Evolutionary conservation across 2,329 filamentous ascomycete species (phyloP).

Genomic region (Talaromyces amestolkiae): DNA sequence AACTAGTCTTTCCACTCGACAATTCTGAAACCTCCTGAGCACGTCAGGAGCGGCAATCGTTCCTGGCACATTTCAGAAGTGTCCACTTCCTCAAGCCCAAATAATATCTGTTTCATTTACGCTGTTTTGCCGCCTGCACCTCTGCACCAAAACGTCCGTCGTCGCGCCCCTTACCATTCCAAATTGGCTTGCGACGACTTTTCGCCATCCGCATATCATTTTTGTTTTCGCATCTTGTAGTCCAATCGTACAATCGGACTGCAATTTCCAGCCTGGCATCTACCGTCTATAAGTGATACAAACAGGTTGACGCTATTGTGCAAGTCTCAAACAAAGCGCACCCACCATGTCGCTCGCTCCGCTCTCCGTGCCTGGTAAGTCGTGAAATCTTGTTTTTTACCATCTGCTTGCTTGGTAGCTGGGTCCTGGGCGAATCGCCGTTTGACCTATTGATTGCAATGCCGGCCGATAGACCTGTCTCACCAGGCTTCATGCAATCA

Average conservation of each 20-base stretch:
- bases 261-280: not conserved
- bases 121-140: slow-evolving; percentile 11
- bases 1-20: slow-evolving; percentile 1
- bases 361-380: slow-evolving; percentile 28
- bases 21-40: slow-evolving; percentile 17
- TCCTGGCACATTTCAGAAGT: slow-evolving; percentile 7
- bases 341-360: slow-evolving; percentile 27
- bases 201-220: not conserved
- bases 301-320: slow-evolving; percentile 12
- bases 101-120: slow-evolving; percentile 6
- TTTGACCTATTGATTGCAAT: not conserved
- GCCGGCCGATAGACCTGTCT: slow-evolving; percentile 5
- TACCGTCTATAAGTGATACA: slow-evolving; percentile 14
- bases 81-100: slow-evolving; percentile 14
- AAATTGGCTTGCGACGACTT: slow-evolving; percentile 14
- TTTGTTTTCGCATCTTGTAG: not conserved
- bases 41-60: slow-evolving; percentile 12
- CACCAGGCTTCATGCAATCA: slow-evolving; percentile 6
- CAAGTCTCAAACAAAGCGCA: slow-evolving; percentile 18
- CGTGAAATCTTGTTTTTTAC: slow-evolving; percentile 18
- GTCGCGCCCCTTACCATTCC: slow-evolving; percentile 11
- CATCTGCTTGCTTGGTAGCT: slow-evolving; percentile 10
- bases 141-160: slow-evolving; percentile 3
- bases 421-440: not conserved
- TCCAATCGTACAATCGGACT: slow-evolving; percentile 12